phyloP scores from a whole-genome alignment of 2,329 filamentous ascomycete species.

The Neocucurbitaria cava region DNA sequence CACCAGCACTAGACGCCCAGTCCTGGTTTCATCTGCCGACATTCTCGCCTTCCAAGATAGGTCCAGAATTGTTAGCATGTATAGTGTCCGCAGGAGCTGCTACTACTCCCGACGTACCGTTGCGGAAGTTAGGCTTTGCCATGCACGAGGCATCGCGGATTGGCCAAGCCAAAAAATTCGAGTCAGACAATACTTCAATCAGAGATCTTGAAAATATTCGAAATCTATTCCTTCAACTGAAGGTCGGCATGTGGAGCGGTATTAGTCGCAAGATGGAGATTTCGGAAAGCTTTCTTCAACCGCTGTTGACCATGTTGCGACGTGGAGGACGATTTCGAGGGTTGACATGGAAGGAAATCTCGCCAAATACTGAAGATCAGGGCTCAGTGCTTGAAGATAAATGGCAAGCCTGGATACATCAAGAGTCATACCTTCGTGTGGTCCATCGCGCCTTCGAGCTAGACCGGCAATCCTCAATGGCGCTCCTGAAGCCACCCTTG shows the following conservation, averaged over 20 bases:
- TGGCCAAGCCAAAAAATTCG: conserved; percentile 51
- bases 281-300: conserved; percentile 64
- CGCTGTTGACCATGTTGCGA: conserved; percentile 63
- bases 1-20: conserved; percentile 63
- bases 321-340: conserved; percentile 66
- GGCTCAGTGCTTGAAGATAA: conserved; percentile 66
- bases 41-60: conserved; percentile 62
- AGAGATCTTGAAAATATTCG: conserved; percentile 61
- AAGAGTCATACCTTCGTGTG: conserved; percentile 73
- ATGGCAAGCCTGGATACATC: conserved; percentile 69
- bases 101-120: conserved; percentile 61
- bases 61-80: conserved; percentile 66
- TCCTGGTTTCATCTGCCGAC: conserved; percentile 69
- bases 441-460: conserved; percentile 70
- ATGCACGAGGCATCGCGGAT: conserved; percentile 58
- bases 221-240: conserved; percentile 58
- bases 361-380: conserved; percentile 61
- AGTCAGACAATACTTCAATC: conserved; percentile 59
- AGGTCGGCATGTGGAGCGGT: conserved; percentile 65
- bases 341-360: conserved; percentile 60
- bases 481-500: conserved; percentile 67
- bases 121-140: conserved; percentile 66
- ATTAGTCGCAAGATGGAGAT: conserved; percentile 67
- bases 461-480: conserved; percentile 72
- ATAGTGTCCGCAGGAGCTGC: conserved; percentile 68